Evolutionary conservation across 352 stramenopile species (phyloP).

Genomic region (Peronosclerospora sorghi): DNA sequence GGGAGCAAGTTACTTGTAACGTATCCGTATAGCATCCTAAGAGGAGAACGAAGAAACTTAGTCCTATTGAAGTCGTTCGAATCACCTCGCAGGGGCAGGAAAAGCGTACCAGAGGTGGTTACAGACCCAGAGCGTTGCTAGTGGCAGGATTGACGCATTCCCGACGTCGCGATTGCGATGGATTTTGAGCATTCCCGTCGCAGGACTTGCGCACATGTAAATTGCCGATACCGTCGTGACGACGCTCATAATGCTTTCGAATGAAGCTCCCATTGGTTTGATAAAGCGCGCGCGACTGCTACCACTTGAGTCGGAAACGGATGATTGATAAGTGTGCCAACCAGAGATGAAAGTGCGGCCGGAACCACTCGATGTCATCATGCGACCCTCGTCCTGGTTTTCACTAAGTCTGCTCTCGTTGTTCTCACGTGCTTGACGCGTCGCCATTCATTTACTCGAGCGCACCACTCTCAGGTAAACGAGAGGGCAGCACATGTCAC

Average conservation of each 20-base stretch:
- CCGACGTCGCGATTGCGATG: conserved; percentile 37
- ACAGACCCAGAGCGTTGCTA: conserved; percentile 54
- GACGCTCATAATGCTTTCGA: conserved; percentile 45
- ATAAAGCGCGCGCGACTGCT: not conserved
- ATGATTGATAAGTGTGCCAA: conserved; percentile 15
- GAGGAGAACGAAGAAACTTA: not conserved
- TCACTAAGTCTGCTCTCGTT: conserved; percentile 8
- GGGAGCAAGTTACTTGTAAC: conserved; percentile 35
- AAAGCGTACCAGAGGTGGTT: conserved; percentile 55
- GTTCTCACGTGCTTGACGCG: conserved; percentile 9
- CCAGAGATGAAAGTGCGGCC: not conserved
- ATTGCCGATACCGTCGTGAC: conserved; percentile 51
- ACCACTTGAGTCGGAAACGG: conserved; percentile 11
- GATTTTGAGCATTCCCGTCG: conserved; percentile 35
- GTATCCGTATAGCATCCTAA: conserved; percentile 55
- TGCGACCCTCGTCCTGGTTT: conserved; percentile 7
- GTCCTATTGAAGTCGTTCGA: not conserved
- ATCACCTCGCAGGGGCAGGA: not conserved
- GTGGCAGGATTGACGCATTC: conserved; percentile 33
- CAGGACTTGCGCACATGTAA: conserved; percentile 66
- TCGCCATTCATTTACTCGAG: conserved; percentile 11
- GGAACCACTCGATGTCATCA: not conserved
- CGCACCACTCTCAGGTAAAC: no score
- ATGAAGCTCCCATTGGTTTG: conserved; percentile 17
- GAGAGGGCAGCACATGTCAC: no score